These are phyloP conservation scores for Nadsonia fulvescens DNA, from an alignment of 805 yeast species.

Conservation along the genomic window DNA sequence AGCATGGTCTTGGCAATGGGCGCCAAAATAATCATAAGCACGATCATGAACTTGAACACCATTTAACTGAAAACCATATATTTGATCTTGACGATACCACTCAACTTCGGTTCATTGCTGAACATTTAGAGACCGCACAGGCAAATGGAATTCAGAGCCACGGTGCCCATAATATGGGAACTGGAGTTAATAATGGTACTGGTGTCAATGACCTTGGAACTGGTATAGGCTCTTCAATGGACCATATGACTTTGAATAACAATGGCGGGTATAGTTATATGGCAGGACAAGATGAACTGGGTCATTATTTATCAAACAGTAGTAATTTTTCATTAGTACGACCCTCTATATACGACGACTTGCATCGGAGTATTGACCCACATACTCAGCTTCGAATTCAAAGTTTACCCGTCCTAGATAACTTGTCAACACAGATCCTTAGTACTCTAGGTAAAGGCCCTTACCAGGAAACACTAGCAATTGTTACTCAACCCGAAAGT, in stretches of 20 bases:
- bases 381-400: constrained; percentile 4
- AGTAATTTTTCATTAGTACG: constrained; percentile 89
- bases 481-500: constrained; percentile 47
- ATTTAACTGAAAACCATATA: too few species aligned
- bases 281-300: too few species aligned
- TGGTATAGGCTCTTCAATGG: constrained; percentile 1
- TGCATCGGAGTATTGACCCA: constrained; percentile 24
- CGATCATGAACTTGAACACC: too few species aligned
- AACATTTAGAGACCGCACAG: constrained; percentile 11
- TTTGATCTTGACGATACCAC: constrained; percentile 14
- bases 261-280: not conserved
- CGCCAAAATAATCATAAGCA: too few species aligned
- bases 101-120: constrained; percentile 14
- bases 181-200: too few species aligned
- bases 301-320: constrained; percentile 72
- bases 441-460: constrained; percentile 57
- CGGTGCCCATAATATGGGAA: too few species aligned
- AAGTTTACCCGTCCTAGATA: constrained; percentile 53
- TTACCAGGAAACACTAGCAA: constrained; percentile 53
- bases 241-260: constrained; percentile 1
- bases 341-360: constrained; percentile 5
- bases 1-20: too few species aligned
- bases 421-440: constrained; percentile 63
- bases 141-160: too few species aligned
- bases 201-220: too few species aligned